Base-by-base conservation (phyloP, 306 rosid genomes). In the Medicago ruthenica region DNA sequence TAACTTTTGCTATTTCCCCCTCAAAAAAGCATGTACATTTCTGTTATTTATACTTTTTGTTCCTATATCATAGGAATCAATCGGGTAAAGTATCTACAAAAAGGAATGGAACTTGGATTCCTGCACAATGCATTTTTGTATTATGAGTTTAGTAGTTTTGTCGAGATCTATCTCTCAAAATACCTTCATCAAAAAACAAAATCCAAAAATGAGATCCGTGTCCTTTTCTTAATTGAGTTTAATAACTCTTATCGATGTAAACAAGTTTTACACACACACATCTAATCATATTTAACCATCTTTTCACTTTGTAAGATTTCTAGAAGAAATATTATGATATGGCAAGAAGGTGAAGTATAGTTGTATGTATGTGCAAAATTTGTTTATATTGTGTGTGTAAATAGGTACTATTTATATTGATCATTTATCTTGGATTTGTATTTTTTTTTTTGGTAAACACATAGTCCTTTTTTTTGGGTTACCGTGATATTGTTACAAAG, bases 381-480 rank as follows among this genome's bases (percentile, higher is more conserved):
- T 40, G 36, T 41, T 20, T 66, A 66, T 44, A 37, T 39, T 64
- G 71, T 63, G 1, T n/a, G 14, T 5, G n/a, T 65, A 24, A 59
- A 18, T 40, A 39, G 34, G 34, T 16, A 5, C 15, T 62, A 59
- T 68, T 40, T 58, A 45, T 57, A 7, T 51, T 18, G 60, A 73
- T n/a, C n/a, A n/a, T n/a, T n/a, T n/a, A n/a, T n/a, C n/a, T n/a
- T n/a, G n/a, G n/a, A n/a, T n/a, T n/a, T n/a, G 10, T 67, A 24
- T 63, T n/a, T 62, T 24, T 27, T 27, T 76, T 9, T n/a, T 61
- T 44, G 44, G 50, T 16, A 62, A 58, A 27, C 72, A 37, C 48
- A 4, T 31, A n/a, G 59, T 57, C 51, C 1, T 31, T 71, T 47
- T n/a, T n/a, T n/a, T n/a, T n/a, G n/a, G n/a, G n/a, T n/a, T n/a